Percentiles rank a stretch among this genome's conserved stretches.
Evolutionary conservation across 208 protist genomes (phyloP).

Genomic region (Acanthamoeba healyi): DNA sequence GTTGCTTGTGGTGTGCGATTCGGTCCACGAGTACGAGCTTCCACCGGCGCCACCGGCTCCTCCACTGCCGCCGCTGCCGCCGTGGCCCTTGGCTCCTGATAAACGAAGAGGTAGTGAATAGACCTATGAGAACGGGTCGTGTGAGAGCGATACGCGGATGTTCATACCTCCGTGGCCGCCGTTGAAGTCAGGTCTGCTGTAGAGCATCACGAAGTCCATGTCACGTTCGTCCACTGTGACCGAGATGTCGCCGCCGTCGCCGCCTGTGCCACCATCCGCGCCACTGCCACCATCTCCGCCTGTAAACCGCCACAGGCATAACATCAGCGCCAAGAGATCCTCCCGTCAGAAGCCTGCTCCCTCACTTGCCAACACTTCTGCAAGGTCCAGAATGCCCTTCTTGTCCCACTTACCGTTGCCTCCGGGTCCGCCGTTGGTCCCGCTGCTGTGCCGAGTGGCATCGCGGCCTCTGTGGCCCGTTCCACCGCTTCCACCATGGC

Average conservation of each 20-base stretch:
- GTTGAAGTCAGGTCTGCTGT: not conserved
- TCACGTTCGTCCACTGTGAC: not conserved
- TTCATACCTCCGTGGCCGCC: not conserved
- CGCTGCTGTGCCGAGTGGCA: constrained; percentile 10
- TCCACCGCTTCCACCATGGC: constrained; percentile 13
- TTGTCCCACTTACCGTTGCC: not conserved
- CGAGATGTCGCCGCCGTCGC: not conserved
- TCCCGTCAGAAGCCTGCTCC: too few relatives aligned
- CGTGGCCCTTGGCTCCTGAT: not conserved
- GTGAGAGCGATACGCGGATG: not conserved
- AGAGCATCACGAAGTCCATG: constrained; percentile 57
- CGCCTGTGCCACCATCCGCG: constrained; percentile 10
- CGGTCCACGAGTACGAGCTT: constrained; percentile 43
- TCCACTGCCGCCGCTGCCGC: not conserved
- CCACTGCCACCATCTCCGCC: constrained; percentile 43
- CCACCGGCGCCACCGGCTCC: constrained; percentile 12
- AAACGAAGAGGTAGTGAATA: too few relatives aligned
- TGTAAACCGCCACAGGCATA: too few relatives aligned
- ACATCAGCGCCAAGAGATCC: too few relatives aligned
- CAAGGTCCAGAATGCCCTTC: too few relatives aligned
- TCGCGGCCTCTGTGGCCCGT: constrained; percentile 1
- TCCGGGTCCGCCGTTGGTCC: constrained; percentile 23
- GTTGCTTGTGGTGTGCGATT: not conserved
- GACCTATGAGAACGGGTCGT: too few relatives aligned
- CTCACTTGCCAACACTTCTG: too few relatives aligned